Base-by-base conservation (phyloP, 2,329 filamentous ascomycete genomes). In the Aspergillus texensis region DNA sequence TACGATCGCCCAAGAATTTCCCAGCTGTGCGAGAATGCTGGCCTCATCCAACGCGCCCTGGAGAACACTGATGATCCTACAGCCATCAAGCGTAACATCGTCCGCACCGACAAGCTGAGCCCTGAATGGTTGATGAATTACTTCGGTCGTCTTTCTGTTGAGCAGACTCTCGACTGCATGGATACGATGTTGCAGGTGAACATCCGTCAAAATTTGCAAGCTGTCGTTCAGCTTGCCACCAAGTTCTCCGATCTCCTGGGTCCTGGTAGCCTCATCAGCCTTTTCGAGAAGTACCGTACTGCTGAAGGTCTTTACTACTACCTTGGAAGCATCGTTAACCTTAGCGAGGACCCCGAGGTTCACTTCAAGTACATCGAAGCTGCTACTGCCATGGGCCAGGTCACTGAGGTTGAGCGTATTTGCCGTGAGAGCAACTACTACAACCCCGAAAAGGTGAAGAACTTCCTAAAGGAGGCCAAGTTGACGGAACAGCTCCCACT, bases 311-410 rank as follows among this genome's bases (percentile, higher is more conserved):
- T 99, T 5, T 99, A 95, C 86, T 97, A 97, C 84, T 99, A 97
- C 81, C 88, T 99, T 19, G 95, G 95, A 65, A 97, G 94, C 77
- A 96, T 99, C 71, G 94, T 99, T 80, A 99, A 99, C 78, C 84
- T 99, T 55, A 96, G 92, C 62, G 93, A 98, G 78, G 95, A 98
- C 72, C 86, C 91, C 26, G 95, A 99, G 76, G 95, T 99, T 34
- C 91, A 95, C 77, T 99, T 97, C 89, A 99, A 99, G 85, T 99
- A 99, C 80, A 97, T 99, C 64, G 94, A 99, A 81, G 93, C 95
- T 61, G 95, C 96, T 36, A 97, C 94, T 28, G 91, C 89, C 75
- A 96, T 97, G 88, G 89, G 90, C 34, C 94, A 99, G 80, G 88
- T 97, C 74, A 94, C 92, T 69, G 95, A 99, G 76, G 95, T 99